Conservation (phyloP, 1,139 yeast genomes). For the Kazachstania sp. region DNA sequence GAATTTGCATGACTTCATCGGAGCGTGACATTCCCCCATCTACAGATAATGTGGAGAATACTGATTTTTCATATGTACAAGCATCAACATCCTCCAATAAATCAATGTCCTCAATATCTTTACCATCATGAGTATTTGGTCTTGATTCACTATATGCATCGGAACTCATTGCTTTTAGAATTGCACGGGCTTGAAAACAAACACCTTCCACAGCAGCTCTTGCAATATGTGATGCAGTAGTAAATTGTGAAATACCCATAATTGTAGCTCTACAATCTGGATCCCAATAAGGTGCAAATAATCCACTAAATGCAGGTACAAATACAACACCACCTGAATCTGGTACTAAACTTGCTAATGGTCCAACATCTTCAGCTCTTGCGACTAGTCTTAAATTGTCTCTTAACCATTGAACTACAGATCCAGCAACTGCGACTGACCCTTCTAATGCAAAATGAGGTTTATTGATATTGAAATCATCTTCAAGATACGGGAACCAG, state of each 20-base stretch:
- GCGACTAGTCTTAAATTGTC: conserved; percentile 80
- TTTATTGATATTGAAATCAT: conserved; percentile 39
- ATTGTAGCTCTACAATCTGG: conserved; percentile 88
- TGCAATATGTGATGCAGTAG: conserved; percentile 80
- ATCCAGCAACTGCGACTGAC: conserved; percentile 93
- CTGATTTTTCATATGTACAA: conserved; percentile 35
- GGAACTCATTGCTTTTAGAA: conserved; percentile 79
- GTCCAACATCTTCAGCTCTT: conserved; percentile 82
- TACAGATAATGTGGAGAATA: conserved; percentile 57
- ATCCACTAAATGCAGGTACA: conserved; percentile 90
- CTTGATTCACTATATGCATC: conserved; percentile 51
- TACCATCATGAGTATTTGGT: neutral
- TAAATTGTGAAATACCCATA: conserved; percentile 84
- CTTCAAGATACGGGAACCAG: conserved; percentile 65
- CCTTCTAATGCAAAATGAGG: conserved; percentile 93
- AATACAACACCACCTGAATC: conserved; percentile 89
- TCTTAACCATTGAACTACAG: conserved; percentile 89
- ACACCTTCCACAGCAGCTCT: conserved; percentile 94
- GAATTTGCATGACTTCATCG: conserved; percentile 87
- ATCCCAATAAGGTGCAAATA: conserved; percentile 96
- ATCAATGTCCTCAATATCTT: conserved; percentile 27
- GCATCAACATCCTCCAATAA: conserved; percentile 33
- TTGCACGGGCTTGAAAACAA: conserved; percentile 88
- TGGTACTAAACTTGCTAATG: conserved; percentile 72
- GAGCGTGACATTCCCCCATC: conserved; percentile 97